Conservation (phyloP, 2,329 filamentous ascomycete species). For the Neonectria magnoliae region DNA sequence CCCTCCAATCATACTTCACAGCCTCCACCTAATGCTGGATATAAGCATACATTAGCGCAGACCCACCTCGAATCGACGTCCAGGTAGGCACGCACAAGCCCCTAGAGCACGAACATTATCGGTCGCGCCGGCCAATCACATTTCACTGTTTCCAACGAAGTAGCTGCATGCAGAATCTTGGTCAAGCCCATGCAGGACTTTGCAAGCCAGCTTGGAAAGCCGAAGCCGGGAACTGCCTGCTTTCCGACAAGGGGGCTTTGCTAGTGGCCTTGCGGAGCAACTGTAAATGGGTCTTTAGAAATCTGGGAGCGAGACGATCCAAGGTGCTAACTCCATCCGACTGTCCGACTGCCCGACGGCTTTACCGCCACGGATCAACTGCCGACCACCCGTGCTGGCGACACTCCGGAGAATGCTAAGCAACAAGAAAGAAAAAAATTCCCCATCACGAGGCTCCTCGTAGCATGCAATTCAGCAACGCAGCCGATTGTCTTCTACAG, state of each 20-base stretch:
- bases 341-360: background rate
- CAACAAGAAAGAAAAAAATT: background rate
- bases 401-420: slow-evolving; percentile 12
- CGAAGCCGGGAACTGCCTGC: background rate
- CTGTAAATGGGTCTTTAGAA: background rate
- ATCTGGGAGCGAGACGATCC: background rate
- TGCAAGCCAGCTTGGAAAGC: slow-evolving; percentile 6
- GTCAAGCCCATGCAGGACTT: background rate
- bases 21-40: slow-evolving; percentile 23
- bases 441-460: background rate
- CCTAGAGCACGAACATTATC: slow-evolving; percentile 26
- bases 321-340: background rate
- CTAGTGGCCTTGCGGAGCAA: background rate
- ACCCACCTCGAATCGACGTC: slow-evolving; percentile 35
- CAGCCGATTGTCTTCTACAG: background rate
- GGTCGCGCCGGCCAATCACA: slow-evolving; percentile 36
- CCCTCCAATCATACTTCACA: slow-evolving; percentile 32
- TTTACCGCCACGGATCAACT: background rate
- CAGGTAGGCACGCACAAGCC: slow-evolving; percentile 27
- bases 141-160: slow-evolving; percentile 12
- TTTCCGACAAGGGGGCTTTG: background rate
- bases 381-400: slow-evolving; percentile 14
- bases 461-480: background rate
- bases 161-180: slow-evolving; percentile 39
- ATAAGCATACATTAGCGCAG: slow-evolving; percentile 35